Conservation (phyloP, 1,284 basidiomycete genomes). For the Schizophyllum commune region DNA sequence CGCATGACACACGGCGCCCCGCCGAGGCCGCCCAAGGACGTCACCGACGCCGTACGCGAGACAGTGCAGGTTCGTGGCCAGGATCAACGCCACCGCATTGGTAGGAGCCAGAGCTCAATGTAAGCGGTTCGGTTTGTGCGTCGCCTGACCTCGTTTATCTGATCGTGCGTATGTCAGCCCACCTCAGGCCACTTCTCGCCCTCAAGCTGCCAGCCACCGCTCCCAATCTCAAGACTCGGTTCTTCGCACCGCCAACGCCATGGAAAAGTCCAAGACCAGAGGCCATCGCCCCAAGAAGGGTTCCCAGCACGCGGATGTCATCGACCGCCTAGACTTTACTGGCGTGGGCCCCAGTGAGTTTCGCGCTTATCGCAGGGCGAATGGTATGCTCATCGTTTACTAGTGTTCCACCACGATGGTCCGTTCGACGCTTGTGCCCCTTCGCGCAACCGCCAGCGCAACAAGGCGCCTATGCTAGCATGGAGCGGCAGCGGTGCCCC, state of each 20-base stretch:
- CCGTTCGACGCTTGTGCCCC: constrained; percentile 85
- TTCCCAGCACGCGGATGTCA: constrained; percentile 48
- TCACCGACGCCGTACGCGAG: constrained; percentile 58
- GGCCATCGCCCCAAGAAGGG: constrained; percentile 44
- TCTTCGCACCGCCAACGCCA: constrained; percentile 30
- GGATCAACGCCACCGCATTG: constrained; percentile 22
- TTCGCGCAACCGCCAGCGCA: constrained; percentile 71
- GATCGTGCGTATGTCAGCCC: constrained; percentile 16
- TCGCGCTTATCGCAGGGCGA: constrained; percentile 11
- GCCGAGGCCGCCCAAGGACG: constrained; percentile 20
- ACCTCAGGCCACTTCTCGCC: constrained; percentile 19
- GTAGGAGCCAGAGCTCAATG: constrained; percentile 29
- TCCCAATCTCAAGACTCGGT: constrained; percentile 67
- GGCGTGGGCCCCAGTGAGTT: constrained; percentile 67
- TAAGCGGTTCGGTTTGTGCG: constrained; percentile 14
- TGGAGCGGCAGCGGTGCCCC: constrained; percentile 47
- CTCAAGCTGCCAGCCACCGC: constrained; percentile 38
- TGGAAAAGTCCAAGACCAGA: constrained; percentile 42
- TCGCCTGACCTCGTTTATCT: constrained; percentile 4
- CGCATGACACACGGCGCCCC: constrained; percentile 16
- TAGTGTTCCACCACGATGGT: constrained; percentile 85
- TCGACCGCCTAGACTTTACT: constrained; percentile 40
- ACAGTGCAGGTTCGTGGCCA: constrained; percentile 47
- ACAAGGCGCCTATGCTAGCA: constrained; percentile 74
- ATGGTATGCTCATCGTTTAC: constrained; percentile 4